Evolutionary conservation across 2,329 filamentous ascomycete genomes (phyloP), one percentile per base, ranked within the genome.

Genomic region (Penicillium capsulatum): DNA sequence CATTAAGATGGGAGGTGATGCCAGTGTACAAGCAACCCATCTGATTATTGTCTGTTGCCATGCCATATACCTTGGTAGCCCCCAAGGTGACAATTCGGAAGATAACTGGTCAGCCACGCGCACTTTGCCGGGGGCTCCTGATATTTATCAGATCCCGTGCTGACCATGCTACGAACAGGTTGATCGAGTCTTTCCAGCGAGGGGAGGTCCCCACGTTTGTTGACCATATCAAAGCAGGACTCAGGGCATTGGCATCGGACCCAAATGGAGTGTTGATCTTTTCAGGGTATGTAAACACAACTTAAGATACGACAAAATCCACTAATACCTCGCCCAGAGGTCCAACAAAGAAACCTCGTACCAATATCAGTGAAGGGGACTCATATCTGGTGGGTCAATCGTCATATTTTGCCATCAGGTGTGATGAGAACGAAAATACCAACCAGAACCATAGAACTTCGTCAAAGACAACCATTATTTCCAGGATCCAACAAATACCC

Each of bases 21-120:
- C 5, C n/a, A 4, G 6, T 28, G 5, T 4, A 4, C 6, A 6
- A 28, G 4, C 11, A 11, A 19, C 36, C 9, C 75, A 86, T 48
- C 74, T 94, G 8, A 78, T 94, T 36, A 68, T 94, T 33, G 83
- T 94, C 35, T 92, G 87, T 69, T 90, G 88, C 61, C 88, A 94
- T 66, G 85, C 80, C 17, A 86, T 91, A 42, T 94, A 84, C 73
- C 65, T 72, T 10, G 81, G 81, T 17, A 79, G 80, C 0, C 68
- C 72, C 2, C 63, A 66, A 1, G 62, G 64, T 1, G 80, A 80
- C 22, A 47, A 58, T 14, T 66, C 75, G 43, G 80, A 84, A 57
- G 47, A 66, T 4, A 80, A 85, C 58, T 86, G 83, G 81, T 68
- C 42, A 40, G n/a, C n/a, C n/a, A n/a, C n/a, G n/a, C n/a, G n/a